Conservation (phyloP, 2,329 filamentous ascomycete genomes). For the Alternaria solani region DNA sequence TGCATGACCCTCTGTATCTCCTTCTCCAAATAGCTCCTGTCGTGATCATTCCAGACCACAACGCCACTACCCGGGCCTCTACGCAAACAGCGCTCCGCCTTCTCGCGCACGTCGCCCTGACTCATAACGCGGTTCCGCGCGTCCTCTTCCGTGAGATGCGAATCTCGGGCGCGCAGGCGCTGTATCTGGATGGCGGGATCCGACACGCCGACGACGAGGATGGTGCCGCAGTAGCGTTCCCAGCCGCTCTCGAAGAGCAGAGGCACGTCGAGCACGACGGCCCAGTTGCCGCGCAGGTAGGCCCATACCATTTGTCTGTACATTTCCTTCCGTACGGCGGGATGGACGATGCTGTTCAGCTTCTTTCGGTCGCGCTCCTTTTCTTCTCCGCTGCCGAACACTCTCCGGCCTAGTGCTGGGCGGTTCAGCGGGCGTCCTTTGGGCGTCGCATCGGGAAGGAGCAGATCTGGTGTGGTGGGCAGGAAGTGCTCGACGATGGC, state of each 20-base stretch:
- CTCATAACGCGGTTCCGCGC: conserved; percentile 85
- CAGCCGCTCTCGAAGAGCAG: conserved; percentile 88
- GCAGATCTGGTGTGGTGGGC: conserved; percentile 83
- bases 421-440: conserved; percentile 82
- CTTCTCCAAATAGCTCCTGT: conserved; percentile 71
- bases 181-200: conserved; percentile 85
- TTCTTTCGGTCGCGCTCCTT: conserved; percentile 74
- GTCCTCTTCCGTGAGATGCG: conserved; percentile 82
- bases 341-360: conserved; percentile 91
- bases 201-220: conserved; percentile 84
- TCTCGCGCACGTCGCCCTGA: conserved; percentile 85
- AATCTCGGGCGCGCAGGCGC: conserved; percentile 76
- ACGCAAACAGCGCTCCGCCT: conserved; percentile 77
- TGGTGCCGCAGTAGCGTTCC: conserved; percentile 83
- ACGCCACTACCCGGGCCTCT: conserved; percentile 71
- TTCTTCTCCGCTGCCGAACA: conserved; percentile 83
- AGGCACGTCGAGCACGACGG: conserved; percentile 90
- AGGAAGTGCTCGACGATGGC: conserved; percentile 84
- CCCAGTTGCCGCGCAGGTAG: conserved; percentile 82
- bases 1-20: conserved; percentile 73
- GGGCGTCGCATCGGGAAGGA: conserved; percentile 67
- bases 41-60: conserved; percentile 90
- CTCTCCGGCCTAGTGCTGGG: conserved; percentile 80
- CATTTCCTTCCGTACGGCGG: conserved; percentile 84
- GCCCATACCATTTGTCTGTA: conserved; percentile 74